Conservation (phyloP, 495 filamentous ascomycete species). For the Penicillium waksmanii region DNA sequence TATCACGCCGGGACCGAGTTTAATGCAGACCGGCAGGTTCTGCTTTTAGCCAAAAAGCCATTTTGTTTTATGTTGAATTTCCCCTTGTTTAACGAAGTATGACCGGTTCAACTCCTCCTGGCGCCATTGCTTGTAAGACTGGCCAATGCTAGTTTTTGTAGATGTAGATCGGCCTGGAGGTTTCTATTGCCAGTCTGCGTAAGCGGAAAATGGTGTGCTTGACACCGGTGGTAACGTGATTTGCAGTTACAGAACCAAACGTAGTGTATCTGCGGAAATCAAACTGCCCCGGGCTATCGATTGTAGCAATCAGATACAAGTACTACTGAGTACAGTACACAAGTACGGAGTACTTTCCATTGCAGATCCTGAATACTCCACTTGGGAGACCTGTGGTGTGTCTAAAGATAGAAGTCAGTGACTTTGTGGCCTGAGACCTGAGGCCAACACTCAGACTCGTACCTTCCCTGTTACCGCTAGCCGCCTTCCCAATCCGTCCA, state of each 20-base stretch:
- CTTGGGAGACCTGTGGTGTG: background rate
- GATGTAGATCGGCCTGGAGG: slow-evolving; percentile 4
- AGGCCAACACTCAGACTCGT: background rate
- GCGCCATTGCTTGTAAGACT: slow-evolving; percentile 19
- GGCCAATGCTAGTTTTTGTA: slow-evolving; percentile 8
- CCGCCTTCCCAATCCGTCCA: slow-evolving; percentile 34
- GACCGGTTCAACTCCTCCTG: slow-evolving; percentile 39
- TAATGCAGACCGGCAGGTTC: slow-evolving; percentile 48
- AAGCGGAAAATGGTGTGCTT: background rate
- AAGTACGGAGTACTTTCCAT: no score
- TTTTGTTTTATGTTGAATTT: slow-evolving; percentile 42
- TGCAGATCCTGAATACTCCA: slow-evolving; percentile 1
- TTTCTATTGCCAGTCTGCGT: slow-evolving; percentile 3
- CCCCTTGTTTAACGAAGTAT: slow-evolving; percentile 49
- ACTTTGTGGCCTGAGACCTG: slow-evolving; percentile 21
- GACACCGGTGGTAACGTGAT: background rate
- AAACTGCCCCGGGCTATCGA: background rate
- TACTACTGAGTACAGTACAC: no score
- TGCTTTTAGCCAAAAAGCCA: slow-evolving; percentile 51
- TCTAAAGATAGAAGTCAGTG: slow-evolving; percentile 27
- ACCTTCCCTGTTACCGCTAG: slow-evolving; percentile 14
- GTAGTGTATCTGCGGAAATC: background rate
- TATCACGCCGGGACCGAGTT: slow-evolving; percentile 39
- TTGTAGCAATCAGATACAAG: no score
- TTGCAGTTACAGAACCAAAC: no score